Conservation (phyloP, 1,284 basidiomycete species). For the Cryptococcus wingfieldii region DNA sequence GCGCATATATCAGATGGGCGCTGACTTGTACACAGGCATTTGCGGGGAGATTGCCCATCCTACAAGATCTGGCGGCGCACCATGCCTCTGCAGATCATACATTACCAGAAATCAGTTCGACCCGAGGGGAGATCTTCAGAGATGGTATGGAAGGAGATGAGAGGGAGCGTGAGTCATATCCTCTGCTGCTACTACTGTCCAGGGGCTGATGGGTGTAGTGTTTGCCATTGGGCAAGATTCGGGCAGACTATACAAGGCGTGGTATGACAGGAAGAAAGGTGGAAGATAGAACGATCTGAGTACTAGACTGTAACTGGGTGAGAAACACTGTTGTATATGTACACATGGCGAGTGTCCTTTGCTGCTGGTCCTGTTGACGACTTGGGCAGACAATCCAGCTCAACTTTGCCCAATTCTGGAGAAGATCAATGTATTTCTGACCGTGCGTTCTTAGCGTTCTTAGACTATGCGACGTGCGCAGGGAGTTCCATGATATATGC, state of each 20-base stretch:
- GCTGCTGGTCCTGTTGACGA: too few relatives aligned
- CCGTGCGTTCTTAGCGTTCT: too few relatives aligned
- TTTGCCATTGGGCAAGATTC: conserved; percentile 79
- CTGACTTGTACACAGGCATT: conserved; percentile 59
- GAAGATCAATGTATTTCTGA: too few relatives aligned
- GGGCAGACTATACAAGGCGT: conserved; percentile 66
- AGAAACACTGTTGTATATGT: too few relatives aligned
- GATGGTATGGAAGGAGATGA: conserved; percentile 85
- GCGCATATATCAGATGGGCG: background rate
- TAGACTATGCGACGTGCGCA: too few relatives aligned
- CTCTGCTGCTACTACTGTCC: background rate
- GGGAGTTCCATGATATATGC: too few relatives aligned
- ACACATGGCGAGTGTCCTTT: too few relatives aligned
- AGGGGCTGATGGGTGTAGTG: conserved; percentile 53
- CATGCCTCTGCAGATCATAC: conserved; percentile 62
- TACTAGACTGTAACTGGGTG: too few relatives aligned
- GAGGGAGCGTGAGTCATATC: conserved; percentile 65
- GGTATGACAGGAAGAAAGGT: conserved; percentile 60
- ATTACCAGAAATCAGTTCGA: conserved; percentile 39
- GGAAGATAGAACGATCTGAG: background rate
- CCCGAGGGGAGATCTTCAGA: conserved; percentile 65
- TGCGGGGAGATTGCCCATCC: conserved; percentile 66
- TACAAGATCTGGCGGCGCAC: conserved; percentile 86
- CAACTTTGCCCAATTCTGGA: too few relatives aligned
- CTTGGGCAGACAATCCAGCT: too few relatives aligned